Evolutionary conservation across 345 rosid genomes (phyloP), one percentile per base, ranked within the genome.

Genomic region (Eucalyptus erythrocorys): DNA sequence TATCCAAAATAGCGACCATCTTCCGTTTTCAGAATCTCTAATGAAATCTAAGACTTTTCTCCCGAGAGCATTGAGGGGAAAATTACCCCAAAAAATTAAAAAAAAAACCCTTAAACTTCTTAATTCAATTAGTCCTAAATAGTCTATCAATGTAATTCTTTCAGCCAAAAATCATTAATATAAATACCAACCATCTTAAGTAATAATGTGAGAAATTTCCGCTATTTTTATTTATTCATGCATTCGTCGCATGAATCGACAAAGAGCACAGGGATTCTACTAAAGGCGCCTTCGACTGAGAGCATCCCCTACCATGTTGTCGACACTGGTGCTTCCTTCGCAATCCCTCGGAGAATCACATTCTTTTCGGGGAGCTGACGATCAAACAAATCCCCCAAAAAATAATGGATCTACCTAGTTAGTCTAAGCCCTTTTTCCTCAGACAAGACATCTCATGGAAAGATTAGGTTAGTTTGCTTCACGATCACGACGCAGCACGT

Each of bases 111-210:
- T 6, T 50, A 50, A 50, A 50, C 55, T 50, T 17, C 22, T 50
- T 50, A 17, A 50, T 50, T 17, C 9, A 4, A 50, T 50, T 50
- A 50, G 22, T 50, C 55, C 22, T 17, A 6, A 50, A 17, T 17
- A 50, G 53, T 16, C 53, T 17, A 3, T 17, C 3, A 59, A 53
- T 53, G 11, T 21, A 53, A 2, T 8, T 7, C 0, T 21, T 21
- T 21, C 1, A 0, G 0, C 2, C 0, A 10, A 55, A 55, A 55
- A 24, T 24, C 6, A 0, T 24, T 9, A 55, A 55, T 30, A 55
- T 24, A 9, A 24, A 22, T 10, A 22, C 12, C 5, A 9, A 22
- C 0, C 2, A 0, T 0, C 5, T 55, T 10, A 22, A 0, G 1
- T 2, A 0, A 5, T 19, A 0, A 19, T 19, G 24, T 51, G 24